Conservation (phyloP, 768 basidiomycete genomes). For the Trametes villosa region DNA sequence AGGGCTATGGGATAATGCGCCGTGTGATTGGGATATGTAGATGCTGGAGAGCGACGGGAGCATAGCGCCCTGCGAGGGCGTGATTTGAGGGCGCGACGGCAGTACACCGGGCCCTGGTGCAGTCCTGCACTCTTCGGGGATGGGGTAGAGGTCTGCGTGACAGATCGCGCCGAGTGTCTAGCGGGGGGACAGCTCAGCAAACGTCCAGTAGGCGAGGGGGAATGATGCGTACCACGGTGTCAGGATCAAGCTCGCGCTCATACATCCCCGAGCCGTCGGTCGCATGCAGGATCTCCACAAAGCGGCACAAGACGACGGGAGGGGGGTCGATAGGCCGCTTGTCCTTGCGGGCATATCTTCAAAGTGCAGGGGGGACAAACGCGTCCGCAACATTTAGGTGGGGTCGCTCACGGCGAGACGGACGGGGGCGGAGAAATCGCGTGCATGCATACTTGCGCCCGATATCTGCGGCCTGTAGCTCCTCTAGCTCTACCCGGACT, state of each 20-base stretch:
- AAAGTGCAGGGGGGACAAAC: not conserved
- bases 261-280: slow-evolving; percentile 27
- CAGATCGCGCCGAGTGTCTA: slow-evolving; percentile 62
- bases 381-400: not conserved
- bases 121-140: slow-evolving; percentile 32
- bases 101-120: not conserved
- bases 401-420: too few relatives aligned
- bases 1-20: too few relatives aligned
- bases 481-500: slow-evolving; percentile 57
- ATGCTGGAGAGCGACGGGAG: too few relatives aligned
- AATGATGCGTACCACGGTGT: not conserved
- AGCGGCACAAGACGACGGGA: slow-evolving; percentile 57
- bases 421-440: not conserved
- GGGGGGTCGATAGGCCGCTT: slow-evolving; percentile 70
- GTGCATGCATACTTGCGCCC: slow-evolving; percentile 59
- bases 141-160: slow-evolving; percentile 77
- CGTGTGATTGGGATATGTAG: too few relatives aligned
- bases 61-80: not conserved
- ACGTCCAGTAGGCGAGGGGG: not conserved
- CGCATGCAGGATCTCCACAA: slow-evolving; percentile 50
- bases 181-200: not conserved
- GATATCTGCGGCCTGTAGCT: slow-evolving; percentile 67
- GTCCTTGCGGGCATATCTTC: slow-evolving; percentile 60
- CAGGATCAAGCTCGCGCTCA: slow-evolving; percentile 4
- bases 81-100: not conserved